Evolutionary conservation across 1,284 basidiomycete species (phyloP).

Genomic region (Puccinia sorghi): DNA sequence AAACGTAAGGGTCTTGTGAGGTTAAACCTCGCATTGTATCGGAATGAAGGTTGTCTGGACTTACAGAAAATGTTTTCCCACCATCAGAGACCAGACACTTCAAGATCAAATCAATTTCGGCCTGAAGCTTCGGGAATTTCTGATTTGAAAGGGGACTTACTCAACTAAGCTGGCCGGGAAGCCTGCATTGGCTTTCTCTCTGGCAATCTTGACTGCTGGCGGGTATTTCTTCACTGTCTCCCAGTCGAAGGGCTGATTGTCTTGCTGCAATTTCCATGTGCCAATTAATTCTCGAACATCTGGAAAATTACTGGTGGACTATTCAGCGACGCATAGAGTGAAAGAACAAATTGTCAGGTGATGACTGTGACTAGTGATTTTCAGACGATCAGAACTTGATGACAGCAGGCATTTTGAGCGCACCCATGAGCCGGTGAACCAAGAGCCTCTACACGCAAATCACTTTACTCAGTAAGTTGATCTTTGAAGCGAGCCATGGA

Average conservation of each 20-base stretch:
- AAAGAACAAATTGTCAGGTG: not conserved
- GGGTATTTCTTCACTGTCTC: constrained; percentile 47
- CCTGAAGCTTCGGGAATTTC: too few species aligned
- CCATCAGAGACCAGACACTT: constrained; percentile 46
- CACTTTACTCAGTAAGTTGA: not conserved
- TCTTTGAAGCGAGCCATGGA: not conserved
- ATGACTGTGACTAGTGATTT: not conserved
- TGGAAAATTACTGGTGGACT: constrained; percentile 43
- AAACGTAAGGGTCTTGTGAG: not conserved
- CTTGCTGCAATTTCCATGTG: constrained; percentile 34
- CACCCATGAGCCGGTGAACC: constrained; percentile 48
- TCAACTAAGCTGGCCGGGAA: constrained; percentile 48
- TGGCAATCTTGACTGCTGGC: constrained; percentile 35
- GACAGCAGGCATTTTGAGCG: not conserved
- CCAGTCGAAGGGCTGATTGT: constrained; percentile 45
- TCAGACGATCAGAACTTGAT: not conserved
- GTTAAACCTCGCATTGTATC: not conserved
- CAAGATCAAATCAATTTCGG: not conserved
- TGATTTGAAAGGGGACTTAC: not conserved
- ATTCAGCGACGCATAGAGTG: not conserved
- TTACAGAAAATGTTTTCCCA: constrained; percentile 48
- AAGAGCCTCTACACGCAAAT: constrained; percentile 29
- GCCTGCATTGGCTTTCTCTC: constrained; percentile 42
- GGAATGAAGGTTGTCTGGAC: not conserved
- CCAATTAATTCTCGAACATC: constrained; percentile 21